These are phyloP conservation scores for Acanthamoeba lenticulata DNA, from an alignment of 208 protist species.

Conservation along the genomic window DNA sequence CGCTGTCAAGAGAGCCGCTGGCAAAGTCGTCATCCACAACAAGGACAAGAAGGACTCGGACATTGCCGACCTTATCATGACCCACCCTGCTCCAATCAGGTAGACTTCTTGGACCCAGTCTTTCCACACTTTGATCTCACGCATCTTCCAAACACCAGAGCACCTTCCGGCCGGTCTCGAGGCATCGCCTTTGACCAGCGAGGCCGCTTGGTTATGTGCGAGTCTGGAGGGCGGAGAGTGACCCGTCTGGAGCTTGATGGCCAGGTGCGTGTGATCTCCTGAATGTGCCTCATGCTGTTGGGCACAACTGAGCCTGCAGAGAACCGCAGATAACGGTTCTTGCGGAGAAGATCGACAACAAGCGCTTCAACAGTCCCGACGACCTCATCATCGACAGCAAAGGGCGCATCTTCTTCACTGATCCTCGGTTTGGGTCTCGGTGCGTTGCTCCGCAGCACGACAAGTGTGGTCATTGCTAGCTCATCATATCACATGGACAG, in stretches of 20 bases:
- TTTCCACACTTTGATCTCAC: neutral
- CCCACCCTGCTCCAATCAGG: neutral
- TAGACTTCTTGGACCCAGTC: neutral
- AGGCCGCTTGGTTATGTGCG: neutral
- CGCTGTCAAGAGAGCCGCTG: neutral
- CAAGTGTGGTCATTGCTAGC: too few relatives aligned
- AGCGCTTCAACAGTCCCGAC: neutral
- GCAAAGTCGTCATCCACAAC: neutral
- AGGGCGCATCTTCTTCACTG: neutral
- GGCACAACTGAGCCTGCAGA: neutral
- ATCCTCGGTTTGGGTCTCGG: neutral
- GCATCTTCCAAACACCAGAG: neutral
- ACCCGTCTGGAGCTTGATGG: neutral
- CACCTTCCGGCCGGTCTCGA: neutral
- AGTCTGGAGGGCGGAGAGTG: neutral
- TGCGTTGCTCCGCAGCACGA: too few relatives aligned
- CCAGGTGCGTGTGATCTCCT: neutral
- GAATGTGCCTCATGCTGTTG: neutral
- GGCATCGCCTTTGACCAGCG: neutral
- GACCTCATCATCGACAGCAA: conserved; percentile 13
- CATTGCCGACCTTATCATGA: neutral
- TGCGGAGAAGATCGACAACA: conserved; percentile 7
- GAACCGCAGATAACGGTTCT: neutral
- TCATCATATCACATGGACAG: neutral
- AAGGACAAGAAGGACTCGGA: neutral